A percentile compares a stretch with the other conserved stretches of the same genome.
These are phyloP conservation scores for Eucalyptus leucophloia DNA, from an alignment of 345 rosid genomes.

Conservation along the genomic window DNA sequence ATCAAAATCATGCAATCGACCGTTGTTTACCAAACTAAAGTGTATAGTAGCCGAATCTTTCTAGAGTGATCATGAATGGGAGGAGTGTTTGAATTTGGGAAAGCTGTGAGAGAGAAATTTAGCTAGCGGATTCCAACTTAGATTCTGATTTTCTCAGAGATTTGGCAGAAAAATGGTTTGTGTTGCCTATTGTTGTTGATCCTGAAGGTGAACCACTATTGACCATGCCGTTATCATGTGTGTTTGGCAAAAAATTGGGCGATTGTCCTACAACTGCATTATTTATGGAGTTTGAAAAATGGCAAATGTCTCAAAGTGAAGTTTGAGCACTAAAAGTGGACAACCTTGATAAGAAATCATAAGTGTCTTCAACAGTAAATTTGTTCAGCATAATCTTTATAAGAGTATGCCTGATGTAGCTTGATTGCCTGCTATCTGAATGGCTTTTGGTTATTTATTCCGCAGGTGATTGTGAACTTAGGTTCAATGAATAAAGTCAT, in stretches of 20 bases:
- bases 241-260: neutral
- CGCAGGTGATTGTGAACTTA: conserved; percentile 71
- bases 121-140: neutral
- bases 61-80: neutral
- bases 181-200: neutral
- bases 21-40: neutral
- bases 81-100: neutral
- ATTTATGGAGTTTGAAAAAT: neutral
- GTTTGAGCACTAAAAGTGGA: neutral
- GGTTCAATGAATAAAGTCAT: conserved; percentile 68
- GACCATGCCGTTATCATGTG: neutral
- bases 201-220: neutral
- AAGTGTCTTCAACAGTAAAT: neutral
- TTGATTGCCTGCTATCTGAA: neutral
- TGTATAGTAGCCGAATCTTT: neutral
- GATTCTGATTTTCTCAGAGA: neutral
- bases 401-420: neutral
- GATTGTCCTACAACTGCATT: neutral
- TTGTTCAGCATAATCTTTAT: neutral
- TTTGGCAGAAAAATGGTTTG: neutral
- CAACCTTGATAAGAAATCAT: neutral
- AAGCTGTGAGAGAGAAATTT: neutral
- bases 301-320: neutral
- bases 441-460: neutral
- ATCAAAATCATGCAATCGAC: neutral